Evolutionary conservation across 495 filamentous ascomycete species (phyloP).

Genomic region (Aspergillus funiculosus): DNA sequence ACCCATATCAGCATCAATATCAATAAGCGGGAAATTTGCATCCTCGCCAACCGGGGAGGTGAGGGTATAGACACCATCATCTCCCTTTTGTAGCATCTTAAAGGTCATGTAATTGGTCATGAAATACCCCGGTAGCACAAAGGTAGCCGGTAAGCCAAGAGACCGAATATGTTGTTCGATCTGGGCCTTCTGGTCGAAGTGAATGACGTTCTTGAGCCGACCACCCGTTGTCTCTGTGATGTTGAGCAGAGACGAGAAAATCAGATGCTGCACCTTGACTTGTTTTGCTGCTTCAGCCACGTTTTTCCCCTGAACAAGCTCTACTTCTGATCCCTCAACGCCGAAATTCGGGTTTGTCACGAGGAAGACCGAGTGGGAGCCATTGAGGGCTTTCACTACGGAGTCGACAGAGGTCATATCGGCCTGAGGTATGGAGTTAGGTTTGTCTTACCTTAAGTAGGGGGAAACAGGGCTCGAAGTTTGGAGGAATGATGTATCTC

Average conservation of each 20-base stretch:
- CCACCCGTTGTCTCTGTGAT: slow-evolving; percentile 31
- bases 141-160: slow-evolving; percentile 47
- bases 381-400: slow-evolving; percentile 32
- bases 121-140: slow-evolving; percentile 54
- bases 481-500: too few relatives aligned
- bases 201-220: slow-evolving; percentile 41
- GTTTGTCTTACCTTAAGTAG: background rate
- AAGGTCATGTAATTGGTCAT: slow-evolving; percentile 45
- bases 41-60: slow-evolving; percentile 13
- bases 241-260: slow-evolving; percentile 25
- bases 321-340: slow-evolving; percentile 23
- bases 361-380: slow-evolving; percentile 31
- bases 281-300: slow-evolving; percentile 44
- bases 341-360: slow-evolving; percentile 24
- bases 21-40: slow-evolving; percentile 47
- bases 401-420: slow-evolving; percentile 47
- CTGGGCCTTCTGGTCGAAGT: slow-evolving; percentile 58
- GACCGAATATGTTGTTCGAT: slow-evolving; percentile 54
- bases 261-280: slow-evolving; percentile 26
- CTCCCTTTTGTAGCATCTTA: slow-evolving; percentile 19
- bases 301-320: slow-evolving; percentile 51
- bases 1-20: slow-evolving; percentile 44
- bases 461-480: too few relatives aligned
- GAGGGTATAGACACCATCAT: slow-evolving; percentile 11
- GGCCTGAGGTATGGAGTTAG: slow-evolving; percentile 24